Evolutionary conservation across 1,284 basidiomycete genomes (phyloP).

Genomic region (Irpex lacteus): DNA sequence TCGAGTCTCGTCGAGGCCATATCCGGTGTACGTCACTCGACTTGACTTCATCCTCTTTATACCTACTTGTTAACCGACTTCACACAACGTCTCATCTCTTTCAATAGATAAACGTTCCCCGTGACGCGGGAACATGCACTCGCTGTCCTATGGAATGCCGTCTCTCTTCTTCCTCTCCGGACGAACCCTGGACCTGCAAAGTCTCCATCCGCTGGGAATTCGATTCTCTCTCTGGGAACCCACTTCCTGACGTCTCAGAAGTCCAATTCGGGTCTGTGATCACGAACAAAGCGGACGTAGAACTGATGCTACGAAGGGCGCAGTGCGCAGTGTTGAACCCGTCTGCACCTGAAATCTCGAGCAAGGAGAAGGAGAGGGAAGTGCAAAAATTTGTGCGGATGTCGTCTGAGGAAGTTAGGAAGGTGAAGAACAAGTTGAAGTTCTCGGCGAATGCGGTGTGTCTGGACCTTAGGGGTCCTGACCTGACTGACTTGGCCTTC

Average conservation of each 20-base stretch:
- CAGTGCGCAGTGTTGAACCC: constrained; percentile 44
- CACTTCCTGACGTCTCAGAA: constrained; percentile 24
- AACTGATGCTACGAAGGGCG: constrained; percentile 38
- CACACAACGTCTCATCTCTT: constrained; percentile 29
- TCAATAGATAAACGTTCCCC: constrained; percentile 8
- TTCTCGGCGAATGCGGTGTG: constrained; percentile 45
- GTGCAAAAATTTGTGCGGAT: constrained; percentile 24
- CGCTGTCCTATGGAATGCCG: constrained; percentile 33
- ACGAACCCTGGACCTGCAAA: constrained; percentile 30
- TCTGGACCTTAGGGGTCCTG: constrained; percentile 41
- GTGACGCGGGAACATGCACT: constrained; percentile 24
- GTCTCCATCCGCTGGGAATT: constrained; percentile 31
- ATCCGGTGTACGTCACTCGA: constrained; percentile 63
- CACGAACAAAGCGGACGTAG: constrained; percentile 33
- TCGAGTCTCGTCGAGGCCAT: constrained; percentile 75
- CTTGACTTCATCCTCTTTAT: constrained; percentile 42
- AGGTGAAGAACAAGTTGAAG: constrained; percentile 10
- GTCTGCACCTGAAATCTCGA: background rate
- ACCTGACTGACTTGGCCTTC: constrained; percentile 44
- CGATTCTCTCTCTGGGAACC: constrained; percentile 1
- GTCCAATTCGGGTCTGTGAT: constrained; percentile 35
- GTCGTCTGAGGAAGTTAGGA: constrained; percentile 18
- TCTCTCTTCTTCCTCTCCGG: constrained; percentile 12
- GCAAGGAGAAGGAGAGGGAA: constrained; percentile 13
- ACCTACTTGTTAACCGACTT: background rate